These are phyloP conservation scores for Russula sp. DNA, from an alignment of 768 basidiomycete genomes.

Conservation along the genomic window DNA sequence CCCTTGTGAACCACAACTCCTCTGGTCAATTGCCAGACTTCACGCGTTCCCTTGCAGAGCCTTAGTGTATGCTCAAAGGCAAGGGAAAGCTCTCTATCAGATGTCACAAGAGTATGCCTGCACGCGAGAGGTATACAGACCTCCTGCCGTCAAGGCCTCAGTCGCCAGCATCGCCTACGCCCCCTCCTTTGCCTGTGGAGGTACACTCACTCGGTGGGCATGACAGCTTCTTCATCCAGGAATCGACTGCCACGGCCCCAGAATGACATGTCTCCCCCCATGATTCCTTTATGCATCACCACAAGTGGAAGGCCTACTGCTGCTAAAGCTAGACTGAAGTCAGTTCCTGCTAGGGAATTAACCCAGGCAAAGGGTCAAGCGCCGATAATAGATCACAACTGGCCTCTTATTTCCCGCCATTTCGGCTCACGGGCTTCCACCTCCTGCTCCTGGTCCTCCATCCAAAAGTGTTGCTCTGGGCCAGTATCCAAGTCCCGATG, in stretches of 20 bases:
- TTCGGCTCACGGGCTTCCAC: slow-evolving; percentile 1
- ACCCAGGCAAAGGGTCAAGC: background rate
- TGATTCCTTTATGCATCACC: background rate
- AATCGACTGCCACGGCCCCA: background rate
- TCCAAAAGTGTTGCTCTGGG: slow-evolving; percentile 2
- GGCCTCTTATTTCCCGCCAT: slow-evolving; percentile 9
- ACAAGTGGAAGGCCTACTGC: background rate
- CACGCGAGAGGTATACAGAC: too few species aligned
- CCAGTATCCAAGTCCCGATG: background rate
- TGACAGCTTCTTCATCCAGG: background rate
- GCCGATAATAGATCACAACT: background rate
- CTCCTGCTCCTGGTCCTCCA: slow-evolving; percentile 1
- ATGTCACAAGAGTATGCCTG: too few species aligned
- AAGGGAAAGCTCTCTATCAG: too few species aligned
- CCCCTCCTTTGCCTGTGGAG: too few species aligned
- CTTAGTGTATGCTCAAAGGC: too few species aligned
- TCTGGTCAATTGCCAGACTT: too few species aligned
- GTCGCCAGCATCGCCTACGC: too few species aligned
- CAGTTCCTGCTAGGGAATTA: background rate
- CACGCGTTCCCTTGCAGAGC: too few species aligned
- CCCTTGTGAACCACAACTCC: too few species aligned
- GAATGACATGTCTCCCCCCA: background rate
- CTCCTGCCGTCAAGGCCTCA: too few species aligned
- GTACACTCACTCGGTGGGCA: too few species aligned
- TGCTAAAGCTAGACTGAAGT: background rate